phyloP scores from a whole-genome alignment of 1,284 basidiomycete species.

The Tylopilus sp. region DNA sequence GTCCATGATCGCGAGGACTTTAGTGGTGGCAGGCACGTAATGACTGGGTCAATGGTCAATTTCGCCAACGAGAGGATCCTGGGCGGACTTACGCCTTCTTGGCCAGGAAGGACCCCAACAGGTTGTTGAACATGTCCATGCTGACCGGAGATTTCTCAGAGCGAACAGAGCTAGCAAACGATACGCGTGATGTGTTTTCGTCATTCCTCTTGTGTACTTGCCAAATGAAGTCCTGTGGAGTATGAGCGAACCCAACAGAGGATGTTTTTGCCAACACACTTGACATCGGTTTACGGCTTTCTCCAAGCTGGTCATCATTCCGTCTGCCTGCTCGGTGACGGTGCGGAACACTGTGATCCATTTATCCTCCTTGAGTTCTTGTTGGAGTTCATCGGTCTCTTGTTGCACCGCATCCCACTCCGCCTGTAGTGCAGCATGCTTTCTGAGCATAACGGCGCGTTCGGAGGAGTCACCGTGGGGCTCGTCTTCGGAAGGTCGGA shows the following conservation, averaged over 20 bases:
- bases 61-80: constrained; percentile 5
- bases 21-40: constrained; percentile 89
- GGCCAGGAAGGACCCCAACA: constrained; percentile 74
- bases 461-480: constrained; percentile 44
- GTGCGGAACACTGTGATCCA: constrained; percentile 94
- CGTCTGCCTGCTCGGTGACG: constrained; percentile 88
- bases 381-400: constrained; percentile 78
- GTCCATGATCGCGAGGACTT: constrained; percentile 90
- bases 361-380: constrained; percentile 94
- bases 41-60: constrained; percentile 48
- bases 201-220: constrained; percentile 66
- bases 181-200: constrained; percentile 43
- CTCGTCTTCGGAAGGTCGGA: constrained; percentile 49
- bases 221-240: constrained; percentile 73
- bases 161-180: constrained; percentile 48
- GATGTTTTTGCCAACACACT: constrained; percentile 42
- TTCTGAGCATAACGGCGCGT: constrained; percentile 58
- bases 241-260: neutral
- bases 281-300: constrained; percentile 86
- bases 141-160: constrained; percentile 53
- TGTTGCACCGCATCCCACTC: constrained; percentile 83
- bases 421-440: constrained; percentile 62
- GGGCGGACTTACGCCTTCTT: constrained; percentile 71
- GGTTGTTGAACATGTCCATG: constrained; percentile 60
- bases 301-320: constrained; percentile 95